Conservation (phyloP, 2,329 filamentous ascomycete species). For the Ophiostoma fasciatum region DNA sequence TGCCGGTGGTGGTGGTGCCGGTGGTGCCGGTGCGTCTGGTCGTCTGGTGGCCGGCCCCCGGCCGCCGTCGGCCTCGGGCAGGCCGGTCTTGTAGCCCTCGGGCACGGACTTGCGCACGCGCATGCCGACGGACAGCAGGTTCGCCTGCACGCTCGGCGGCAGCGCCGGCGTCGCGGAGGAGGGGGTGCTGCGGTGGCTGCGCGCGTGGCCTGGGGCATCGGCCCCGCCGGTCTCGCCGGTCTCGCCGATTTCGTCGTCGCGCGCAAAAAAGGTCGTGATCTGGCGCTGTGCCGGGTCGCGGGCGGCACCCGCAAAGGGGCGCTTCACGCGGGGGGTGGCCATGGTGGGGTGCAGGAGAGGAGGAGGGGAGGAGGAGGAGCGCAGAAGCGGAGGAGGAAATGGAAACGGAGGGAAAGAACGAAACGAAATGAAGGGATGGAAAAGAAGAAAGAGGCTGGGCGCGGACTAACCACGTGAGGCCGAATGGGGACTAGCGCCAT, state of each 20-base stretch:
- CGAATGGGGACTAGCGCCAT: too few relatives aligned
- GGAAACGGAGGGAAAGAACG: too few relatives aligned
- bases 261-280: conserved; percentile 48
- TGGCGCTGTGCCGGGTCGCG: conserved; percentile 44
- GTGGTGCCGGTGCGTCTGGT: too few relatives aligned
- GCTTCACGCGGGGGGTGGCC: conserved; percentile 39
- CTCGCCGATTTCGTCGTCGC: too few relatives aligned
- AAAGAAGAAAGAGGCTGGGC: too few relatives aligned
- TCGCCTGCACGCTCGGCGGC: conserved; percentile 56
- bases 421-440: too few relatives aligned
- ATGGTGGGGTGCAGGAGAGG: too few relatives aligned
- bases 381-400: too few relatives aligned
- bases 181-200: conserved; percentile 6
- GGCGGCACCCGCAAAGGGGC: conserved; percentile 44
- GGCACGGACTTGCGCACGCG: conserved; percentile 83
- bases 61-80: conserved; percentile 22
- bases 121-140: conserved; percentile 87
- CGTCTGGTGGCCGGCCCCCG: neutral
- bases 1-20: neutral
- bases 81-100: conserved; percentile 81
- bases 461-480: too few relatives aligned
- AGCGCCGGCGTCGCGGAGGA: conserved; percentile 29
- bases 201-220: conserved; percentile 4
- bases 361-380: too few relatives aligned
- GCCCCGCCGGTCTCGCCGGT: too few relatives aligned